Percentiles rank a stretch among this genome's conserved stretches.
phyloP scores from a whole-genome alignment of 2,329 filamentous ascomycete genomes.

The Fusarium sp. region DNA sequence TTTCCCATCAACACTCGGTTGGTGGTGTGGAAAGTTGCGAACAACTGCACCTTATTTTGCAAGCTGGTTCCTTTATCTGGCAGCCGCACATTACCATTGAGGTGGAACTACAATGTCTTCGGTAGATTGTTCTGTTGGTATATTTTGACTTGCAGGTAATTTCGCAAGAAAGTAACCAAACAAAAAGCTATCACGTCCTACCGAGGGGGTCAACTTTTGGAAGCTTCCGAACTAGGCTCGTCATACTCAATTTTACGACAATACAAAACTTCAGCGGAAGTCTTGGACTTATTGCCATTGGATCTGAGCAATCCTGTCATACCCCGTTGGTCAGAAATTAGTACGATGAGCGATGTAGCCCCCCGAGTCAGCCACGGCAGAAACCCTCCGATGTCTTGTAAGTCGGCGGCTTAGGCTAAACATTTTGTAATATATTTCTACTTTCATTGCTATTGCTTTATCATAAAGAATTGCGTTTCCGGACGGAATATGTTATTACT shows the following conservation, averaged over 20 bases:
- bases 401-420: not conserved
- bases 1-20: too few species aligned
- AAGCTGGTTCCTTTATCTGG: too few species aligned
- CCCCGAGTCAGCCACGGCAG: not conserved
- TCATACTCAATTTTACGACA: not conserved
- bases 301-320: not conserved
- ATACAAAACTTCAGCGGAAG: not conserved
- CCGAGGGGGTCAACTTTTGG: too few species aligned
- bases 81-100: too few species aligned
- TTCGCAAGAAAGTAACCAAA: too few species aligned
- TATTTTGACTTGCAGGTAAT: too few species aligned
- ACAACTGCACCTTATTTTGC: too few species aligned
- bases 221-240: not conserved
- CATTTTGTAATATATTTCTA: not conserved
- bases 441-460: not conserved
- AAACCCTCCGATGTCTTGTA: not conserved
- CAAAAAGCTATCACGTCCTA: not conserved
- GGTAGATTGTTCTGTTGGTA: too few species aligned
- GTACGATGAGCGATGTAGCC: not conserved
- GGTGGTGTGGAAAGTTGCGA: too few species aligned
- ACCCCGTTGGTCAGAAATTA: not conserved
- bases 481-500: too few species aligned
- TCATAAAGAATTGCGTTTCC: not conserved
- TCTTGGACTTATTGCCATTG: not conserved
- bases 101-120: too few species aligned